Conservation (phyloP, 164 flowering plant genomes). For the Nelumbo lutea region DNA sequence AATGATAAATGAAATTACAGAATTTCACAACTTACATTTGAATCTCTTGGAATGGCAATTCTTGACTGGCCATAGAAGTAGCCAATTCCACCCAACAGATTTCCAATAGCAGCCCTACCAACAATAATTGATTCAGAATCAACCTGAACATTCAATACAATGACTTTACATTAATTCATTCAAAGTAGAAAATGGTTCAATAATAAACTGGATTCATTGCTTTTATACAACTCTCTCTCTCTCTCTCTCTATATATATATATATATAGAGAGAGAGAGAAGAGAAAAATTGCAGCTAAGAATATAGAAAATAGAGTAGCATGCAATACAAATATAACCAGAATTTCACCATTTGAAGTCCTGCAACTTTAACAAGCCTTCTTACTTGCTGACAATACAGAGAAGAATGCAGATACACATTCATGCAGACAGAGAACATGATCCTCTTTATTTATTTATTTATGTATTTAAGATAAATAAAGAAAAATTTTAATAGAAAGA, state of each 20-base stretch:
- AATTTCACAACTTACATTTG: conserved; percentile 47
- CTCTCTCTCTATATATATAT: no score
- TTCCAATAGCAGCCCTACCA: conserved; percentile 84
- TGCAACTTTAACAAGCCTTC: neutral
- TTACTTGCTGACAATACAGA: neutral
- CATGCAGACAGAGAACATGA: no score
- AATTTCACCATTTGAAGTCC: no score
- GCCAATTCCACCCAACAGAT: conserved; percentile 93
- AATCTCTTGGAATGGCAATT: conserved; percentile 48
- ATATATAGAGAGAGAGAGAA: neutral
- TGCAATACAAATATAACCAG: neutral
- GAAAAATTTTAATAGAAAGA: no score
- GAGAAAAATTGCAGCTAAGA: neutral
- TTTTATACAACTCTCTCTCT: neutral
- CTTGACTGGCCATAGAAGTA: conserved; percentile 94
- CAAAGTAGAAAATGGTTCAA: conserved; percentile 1
- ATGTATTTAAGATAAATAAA: no score
- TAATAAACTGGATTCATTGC: neutral
- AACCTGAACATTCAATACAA: conserved; percentile 43
- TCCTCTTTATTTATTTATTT: no score
- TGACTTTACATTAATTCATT: conserved; percentile 10
- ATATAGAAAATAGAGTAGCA: neutral
- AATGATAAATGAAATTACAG: neutral
- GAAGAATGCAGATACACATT: no score
- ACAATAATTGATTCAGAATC: conserved; percentile 49